Evolutionary conservation across 2,329 filamentous ascomycete genomes (phyloP), one percentile per base, ranked within the genome.

Genomic region (Intubia oerlemansii): DNA sequence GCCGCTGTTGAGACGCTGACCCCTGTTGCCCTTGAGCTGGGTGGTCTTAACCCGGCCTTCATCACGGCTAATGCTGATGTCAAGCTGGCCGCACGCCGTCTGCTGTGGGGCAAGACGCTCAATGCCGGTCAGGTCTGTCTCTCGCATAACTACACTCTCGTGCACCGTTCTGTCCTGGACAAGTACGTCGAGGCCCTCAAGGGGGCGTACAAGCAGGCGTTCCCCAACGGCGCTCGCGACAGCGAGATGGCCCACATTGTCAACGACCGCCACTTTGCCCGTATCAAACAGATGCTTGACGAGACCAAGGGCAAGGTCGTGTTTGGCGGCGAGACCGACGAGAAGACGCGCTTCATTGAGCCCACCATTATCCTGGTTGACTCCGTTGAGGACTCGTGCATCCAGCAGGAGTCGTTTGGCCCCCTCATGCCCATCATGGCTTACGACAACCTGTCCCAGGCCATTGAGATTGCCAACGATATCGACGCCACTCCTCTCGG

Each of bases 121-220:
- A 88, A 88, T 46, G 76, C 78, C 4, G 88, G 88, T 15, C 88
- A 98, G 52, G 63, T 93, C 38, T 98, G 88, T 49, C 66, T 93
- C 37, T 80, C 74, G 16, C 82, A 93, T 44, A 93, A 95, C 57
- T 93, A 92, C 51, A 72, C 79, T 29, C 61, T 93, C 29, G 67
- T 91, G 17, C 80, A 95, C 46, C 69, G 68, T 39, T 65, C 70
- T 25, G 59, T 85, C 5, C 53, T 85, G 17, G 59, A 70, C 10
- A 55, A 62, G 17, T 80, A 95, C 41, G 55, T 95, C 36, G 59
- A 67, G 30, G 67, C 78, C 43, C 62, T 95, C 42, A 75, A 78
- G 45, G 61, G 59, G 25, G 66, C 70, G 7, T 62, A 77, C 43
- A 62, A 68, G 29, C 66, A 77, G 32, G 91, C 90, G 56, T 91